Conservation (phyloP, 2,329 filamentous ascomycete genomes). For the Penicillium concentricum region DNA sequence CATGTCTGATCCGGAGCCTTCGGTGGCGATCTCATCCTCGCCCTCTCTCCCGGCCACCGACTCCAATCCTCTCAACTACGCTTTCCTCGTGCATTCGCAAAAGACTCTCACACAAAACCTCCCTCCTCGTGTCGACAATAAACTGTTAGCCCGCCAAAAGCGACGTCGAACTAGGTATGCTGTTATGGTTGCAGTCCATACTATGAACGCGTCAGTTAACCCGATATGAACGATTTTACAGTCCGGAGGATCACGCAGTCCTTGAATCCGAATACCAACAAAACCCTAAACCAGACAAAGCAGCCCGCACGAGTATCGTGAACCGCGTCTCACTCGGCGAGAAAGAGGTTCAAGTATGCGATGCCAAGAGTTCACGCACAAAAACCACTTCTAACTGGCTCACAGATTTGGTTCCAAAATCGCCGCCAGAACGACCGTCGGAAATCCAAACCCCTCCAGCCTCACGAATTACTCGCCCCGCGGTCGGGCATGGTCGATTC, state of each 20-base stretch:
- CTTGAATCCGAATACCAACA: constrained; percentile 80
- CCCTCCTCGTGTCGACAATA: constrained; percentile 59
- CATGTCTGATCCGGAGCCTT: constrained; percentile 39
- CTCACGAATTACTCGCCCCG: constrained; percentile 65
- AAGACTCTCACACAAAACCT: constrained; percentile 56
- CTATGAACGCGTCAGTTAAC: constrained; percentile 20
- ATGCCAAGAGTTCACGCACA: constrained; percentile 24
- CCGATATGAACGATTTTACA: constrained; percentile 38
- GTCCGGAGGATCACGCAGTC: constrained; percentile 82
- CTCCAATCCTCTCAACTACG: constrained; percentile 43
- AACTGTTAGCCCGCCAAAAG: constrained; percentile 60
- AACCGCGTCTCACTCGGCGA: constrained; percentile 83
- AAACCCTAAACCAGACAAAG: constrained; percentile 90
- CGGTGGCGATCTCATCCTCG: constrained; percentile 35
- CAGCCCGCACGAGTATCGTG: constrained; percentile 79
- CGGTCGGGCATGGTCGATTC: constrained; percentile 29
- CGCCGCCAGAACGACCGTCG: constrained; percentile 87
- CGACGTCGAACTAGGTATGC: constrained; percentile 61
- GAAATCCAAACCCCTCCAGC: constrained; percentile 78
- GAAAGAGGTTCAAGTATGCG: constrained; percentile 89
- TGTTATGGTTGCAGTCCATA: neutral
- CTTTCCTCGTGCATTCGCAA: constrained; percentile 61
- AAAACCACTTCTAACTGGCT: constrained; percentile 22
- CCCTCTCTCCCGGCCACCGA: constrained; percentile 34
- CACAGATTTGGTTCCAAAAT: constrained; percentile 96